Evolutionary conservation across 768 basidiomycete genomes (phyloP).

Genomic region (Hemileccinum impolitum): DNA sequence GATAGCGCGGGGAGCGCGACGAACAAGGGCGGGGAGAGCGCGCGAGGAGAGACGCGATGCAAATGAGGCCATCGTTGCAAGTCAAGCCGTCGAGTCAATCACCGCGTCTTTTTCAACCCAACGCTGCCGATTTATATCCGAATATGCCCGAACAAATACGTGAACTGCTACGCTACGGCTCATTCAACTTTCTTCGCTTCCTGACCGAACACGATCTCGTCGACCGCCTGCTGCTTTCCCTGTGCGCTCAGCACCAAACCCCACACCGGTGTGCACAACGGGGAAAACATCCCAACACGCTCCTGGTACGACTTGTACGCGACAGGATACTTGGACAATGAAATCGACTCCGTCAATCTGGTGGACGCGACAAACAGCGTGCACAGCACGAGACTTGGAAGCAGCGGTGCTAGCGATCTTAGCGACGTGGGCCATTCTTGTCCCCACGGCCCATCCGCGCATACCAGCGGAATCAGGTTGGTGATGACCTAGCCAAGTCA

Average conservation of each 20-base stretch:
- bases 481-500: constrained; percentile 52
- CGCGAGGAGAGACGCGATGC: constrained; percentile 59
- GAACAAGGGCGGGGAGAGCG: constrained; percentile 61
- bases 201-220: constrained; percentile 44
- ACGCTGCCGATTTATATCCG: constrained; percentile 12
- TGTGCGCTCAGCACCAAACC: constrained; percentile 37
- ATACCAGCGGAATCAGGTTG: constrained; percentile 61
- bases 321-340: constrained; percentile 65
- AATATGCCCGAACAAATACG: constrained; percentile 13
- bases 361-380: constrained; percentile 77
- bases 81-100: neutral
- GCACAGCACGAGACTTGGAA: constrained; percentile 61
- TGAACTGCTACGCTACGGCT: neutral
- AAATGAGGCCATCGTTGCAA: constrained; percentile 55
- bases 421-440: constrained; percentile 24
- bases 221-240: constrained; percentile 37
- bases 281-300: constrained; percentile 80
- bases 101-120: constrained; percentile 9
- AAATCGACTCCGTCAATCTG: constrained; percentile 76
- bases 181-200: constrained; percentile 24
- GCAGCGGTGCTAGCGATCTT: constrained; percentile 36
- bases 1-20: constrained; percentile 56
- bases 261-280: constrained; percentile 44
- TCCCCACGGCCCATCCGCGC: constrained; percentile 31
- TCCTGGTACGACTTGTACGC: constrained; percentile 69